Evolutionary conservation across 2,329 filamentous ascomycete genomes (phyloP).

Genomic region (Xylariomycetidae sp.): DNA sequence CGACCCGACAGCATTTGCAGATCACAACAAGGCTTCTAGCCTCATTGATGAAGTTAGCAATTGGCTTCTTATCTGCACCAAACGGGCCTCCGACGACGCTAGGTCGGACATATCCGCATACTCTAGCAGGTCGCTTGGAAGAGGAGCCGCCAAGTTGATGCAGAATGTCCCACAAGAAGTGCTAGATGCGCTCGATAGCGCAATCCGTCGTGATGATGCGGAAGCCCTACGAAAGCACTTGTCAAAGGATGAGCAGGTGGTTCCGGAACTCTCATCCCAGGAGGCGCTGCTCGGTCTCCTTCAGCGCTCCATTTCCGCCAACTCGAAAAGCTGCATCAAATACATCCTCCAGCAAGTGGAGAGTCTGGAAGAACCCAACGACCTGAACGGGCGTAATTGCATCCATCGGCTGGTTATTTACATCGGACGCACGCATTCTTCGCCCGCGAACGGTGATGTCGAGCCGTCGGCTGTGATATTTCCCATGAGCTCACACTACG

Average conservation of each 20-base stretch:
- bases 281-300: constrained; percentile 72
- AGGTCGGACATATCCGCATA: constrained; percentile 67
- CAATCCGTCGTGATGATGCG: constrained; percentile 64
- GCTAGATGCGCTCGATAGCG: constrained; percentile 66
- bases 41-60: constrained; percentile 68
- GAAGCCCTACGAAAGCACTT: constrained; percentile 50
- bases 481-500: constrained; percentile 47
- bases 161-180: constrained; percentile 63
- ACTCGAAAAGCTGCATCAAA: constrained; percentile 63
- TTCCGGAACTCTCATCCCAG: constrained; percentile 51
- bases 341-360: constrained; percentile 63
- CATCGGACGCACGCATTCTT: constrained; percentile 68
- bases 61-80: constrained; percentile 79
- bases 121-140: constrained; percentile 65
- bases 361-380: constrained; percentile 76
- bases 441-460: constrained; percentile 38
- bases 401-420: constrained; percentile 89
- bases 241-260: constrained; percentile 47
- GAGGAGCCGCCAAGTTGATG: constrained; percentile 68
- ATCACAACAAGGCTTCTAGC: constrained; percentile 49
- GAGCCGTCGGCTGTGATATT: constrained; percentile 46
- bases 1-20: constrained; percentile 80
- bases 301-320: constrained; percentile 67
- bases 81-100: constrained; percentile 71
- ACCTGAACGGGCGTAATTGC: constrained; percentile 91